Conservation (phyloP, 176 grass and related monocot species). For the Typha latifolia region DNA sequence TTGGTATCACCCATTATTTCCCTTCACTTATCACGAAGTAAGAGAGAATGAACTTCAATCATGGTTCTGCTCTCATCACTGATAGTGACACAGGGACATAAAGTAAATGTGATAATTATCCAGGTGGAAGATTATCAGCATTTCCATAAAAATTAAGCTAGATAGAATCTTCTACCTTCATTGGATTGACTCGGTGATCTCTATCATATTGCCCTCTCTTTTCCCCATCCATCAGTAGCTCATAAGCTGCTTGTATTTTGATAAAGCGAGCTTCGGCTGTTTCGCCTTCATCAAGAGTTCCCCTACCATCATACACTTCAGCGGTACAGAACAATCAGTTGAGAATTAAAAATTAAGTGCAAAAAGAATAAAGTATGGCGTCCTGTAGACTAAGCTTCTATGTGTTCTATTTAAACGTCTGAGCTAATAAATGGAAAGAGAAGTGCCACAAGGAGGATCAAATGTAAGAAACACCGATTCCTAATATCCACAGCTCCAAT, state of each 20-base stretch:
- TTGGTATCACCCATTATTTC: too few relatives aligned
- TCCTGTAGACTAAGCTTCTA: not conserved
- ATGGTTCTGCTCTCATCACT: too few relatives aligned
- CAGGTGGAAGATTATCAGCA: too few relatives aligned
- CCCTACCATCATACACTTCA: slow-evolving; percentile 91
- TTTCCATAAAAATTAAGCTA: not conserved
- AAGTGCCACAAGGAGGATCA: too few relatives aligned
- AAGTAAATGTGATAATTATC: too few relatives aligned
- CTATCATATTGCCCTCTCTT: slow-evolving; percentile 71
- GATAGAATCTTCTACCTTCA: slow-evolving; percentile 55
- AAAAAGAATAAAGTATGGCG: not conserved
- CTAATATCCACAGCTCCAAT: too few relatives aligned
- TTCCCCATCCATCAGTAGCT: slow-evolving; percentile 74
- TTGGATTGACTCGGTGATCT: slow-evolving; percentile 80
- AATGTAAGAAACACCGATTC: too few relatives aligned
- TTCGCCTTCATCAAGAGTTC: slow-evolving; percentile 86
- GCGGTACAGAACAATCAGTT: slow-evolving; percentile 28
- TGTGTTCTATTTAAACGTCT: not conserved
- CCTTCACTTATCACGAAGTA: too few relatives aligned
- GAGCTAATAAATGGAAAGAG: not conserved
- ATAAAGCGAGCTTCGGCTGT: slow-evolving; percentile 93
- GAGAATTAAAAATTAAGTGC: not conserved
- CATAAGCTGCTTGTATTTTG: slow-evolving; percentile 99
- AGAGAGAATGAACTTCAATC: too few relatives aligned
- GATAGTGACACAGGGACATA: too few relatives aligned